Base-by-base conservation (phyloP, 495 filamentous ascomycete genomes). In the Penicillium bovifimosum region DNA sequence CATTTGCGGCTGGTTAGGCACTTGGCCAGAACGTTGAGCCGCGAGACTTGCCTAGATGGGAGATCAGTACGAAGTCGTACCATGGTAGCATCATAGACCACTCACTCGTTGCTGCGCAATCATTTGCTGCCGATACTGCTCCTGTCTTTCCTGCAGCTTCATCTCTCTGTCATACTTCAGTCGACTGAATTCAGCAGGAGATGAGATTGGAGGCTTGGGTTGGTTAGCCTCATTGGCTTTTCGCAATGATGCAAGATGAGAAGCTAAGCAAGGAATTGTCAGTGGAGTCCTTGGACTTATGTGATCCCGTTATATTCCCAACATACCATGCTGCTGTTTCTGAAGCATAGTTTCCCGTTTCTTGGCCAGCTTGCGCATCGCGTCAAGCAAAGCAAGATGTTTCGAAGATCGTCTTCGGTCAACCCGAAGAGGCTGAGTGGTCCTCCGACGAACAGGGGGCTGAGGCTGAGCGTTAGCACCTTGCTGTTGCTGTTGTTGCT, bases 301-400 rank as follows among this genome's bases (percentile, higher is more conserved):
- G 13, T 29, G 8, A 55, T 9, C 24, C n/a, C 28, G 13, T 16
- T n/a, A 10, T 20, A 16, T 20, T 47, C 20, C 0, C 10, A 35
- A 41, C 71, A 69, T 72, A 84, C 81, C 80, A 63, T 95, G 87
- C 63, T 90, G 86, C 56, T 92, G 87, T 71, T 97, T 97, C 63
- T 92, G 89, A 20, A 82, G 68, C 35, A 80, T 78, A 5, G 85
- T 86, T 73, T 98, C 93, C 35, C 90, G 79, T 73, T 95, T 96
- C 73, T 96, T 95, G 6, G 92, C 92, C 53, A 95, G 65, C 66
- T 97, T 98, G 36, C 91, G 83, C 88, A 97, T 96, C 4, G 86
- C 86, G 70, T 97, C 93, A 66, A 97, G 84, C 47, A 97, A 74
- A 16, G 86, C 86, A 50, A 97, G 76, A 60, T 95, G 87, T 56